Evolutionary conservation across 352 stramenopile species (phyloP), one percentile per base, ranked within the genome.

Genomic region (Plasmopara halstedii): DNA sequence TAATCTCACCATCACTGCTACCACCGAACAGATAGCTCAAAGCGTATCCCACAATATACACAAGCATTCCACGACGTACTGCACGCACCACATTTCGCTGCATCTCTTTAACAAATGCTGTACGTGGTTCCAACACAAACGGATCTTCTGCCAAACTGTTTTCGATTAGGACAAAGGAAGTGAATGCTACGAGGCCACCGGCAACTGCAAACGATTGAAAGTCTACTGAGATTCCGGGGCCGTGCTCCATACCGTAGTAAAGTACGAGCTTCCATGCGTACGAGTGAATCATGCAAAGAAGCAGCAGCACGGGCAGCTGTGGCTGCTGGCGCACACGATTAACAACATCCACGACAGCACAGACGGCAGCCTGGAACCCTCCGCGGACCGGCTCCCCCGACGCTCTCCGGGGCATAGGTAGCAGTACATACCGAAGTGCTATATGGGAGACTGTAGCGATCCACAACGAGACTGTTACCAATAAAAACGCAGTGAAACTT

Each of bases 261-360:
- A 73, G 19, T 52, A 64, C 56, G 2, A 57, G 49, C 38, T 80
- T 80, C 72, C 72, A 84, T 17, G 73, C 32, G 51, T 63, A 82
- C 26, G 72, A 61, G 52, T 82, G 56, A 8, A 54, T 6, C 17
- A 80, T 56, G 59, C 61, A 80, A 6, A 80, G 44, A 10, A 62
- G 23, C 13, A 79, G 34, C 18, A 82, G 34, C 26, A 76, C 38
- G 0, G 70, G 48, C 9, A 84, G 53, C 42, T 80, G 72, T 19
- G 72, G 69, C 19, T 82, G 70, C 33, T 62, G 37, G 22, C 62
- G 59, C 11, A 73, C 31, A 14, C 65, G 59, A 25, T 53, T 57
- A 0, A 60, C 38, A 1, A 46, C 27, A 42, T 79, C 68, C 10
- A 73, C 48, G 0, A 56, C 40, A 9, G 47, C 49, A 31, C 71